Evolutionary conservation across 352 stramenopile genomes (phyloP).

Genomic region (Paralagenidium karlingii): DNA sequence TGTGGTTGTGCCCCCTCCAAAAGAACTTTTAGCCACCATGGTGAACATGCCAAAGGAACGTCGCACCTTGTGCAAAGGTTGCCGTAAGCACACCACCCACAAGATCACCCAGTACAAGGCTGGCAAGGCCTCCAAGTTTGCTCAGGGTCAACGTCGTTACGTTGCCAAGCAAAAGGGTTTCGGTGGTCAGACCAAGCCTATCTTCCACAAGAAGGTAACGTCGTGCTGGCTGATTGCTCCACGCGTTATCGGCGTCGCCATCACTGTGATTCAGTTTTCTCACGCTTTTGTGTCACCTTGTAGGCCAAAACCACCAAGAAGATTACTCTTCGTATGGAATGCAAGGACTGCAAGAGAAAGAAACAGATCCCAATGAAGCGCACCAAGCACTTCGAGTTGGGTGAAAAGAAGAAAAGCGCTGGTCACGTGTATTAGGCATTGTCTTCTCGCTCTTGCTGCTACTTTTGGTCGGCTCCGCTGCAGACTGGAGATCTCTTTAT

Average conservation of each 20-base stretch:
- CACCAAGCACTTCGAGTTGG: constrained; percentile 99
- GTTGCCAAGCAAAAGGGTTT: constrained; percentile 99
- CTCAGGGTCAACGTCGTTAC: constrained; percentile 96
- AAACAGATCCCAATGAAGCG: constrained; percentile 98
- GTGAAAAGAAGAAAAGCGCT: constrained; percentile 97
- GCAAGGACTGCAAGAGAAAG: constrained; percentile 99
- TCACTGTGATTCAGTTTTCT: background rate
- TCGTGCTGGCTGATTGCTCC: background rate
- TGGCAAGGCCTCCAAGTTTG: constrained; percentile 99
- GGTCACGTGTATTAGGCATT: constrained; percentile 92
- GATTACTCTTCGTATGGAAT: constrained; percentile 97
- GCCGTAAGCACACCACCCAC: constrained; percentile 97
- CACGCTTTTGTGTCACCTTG: background rate
- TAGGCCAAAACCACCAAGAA: constrained; percentile 98
- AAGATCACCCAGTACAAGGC: constrained; percentile 99
- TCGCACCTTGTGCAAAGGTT: constrained; percentile 98
- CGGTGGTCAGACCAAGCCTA: constrained; percentile 99
- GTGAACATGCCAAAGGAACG: constrained; percentile 99
- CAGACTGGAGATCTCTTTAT: no score
- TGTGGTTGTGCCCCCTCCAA: no score
- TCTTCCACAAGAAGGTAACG: constrained; percentile 99
- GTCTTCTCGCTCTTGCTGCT: background rate
- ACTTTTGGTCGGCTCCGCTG: no score
- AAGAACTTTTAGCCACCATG: constrained; percentile 93
- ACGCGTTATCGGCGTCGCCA: background rate